Percentiles rank a stretch among this genome's conserved stretches.
phyloP scores from a whole-genome alignment of 2,329 filamentous ascomycete species.

The Xylariomycetidae sp. region DNA sequence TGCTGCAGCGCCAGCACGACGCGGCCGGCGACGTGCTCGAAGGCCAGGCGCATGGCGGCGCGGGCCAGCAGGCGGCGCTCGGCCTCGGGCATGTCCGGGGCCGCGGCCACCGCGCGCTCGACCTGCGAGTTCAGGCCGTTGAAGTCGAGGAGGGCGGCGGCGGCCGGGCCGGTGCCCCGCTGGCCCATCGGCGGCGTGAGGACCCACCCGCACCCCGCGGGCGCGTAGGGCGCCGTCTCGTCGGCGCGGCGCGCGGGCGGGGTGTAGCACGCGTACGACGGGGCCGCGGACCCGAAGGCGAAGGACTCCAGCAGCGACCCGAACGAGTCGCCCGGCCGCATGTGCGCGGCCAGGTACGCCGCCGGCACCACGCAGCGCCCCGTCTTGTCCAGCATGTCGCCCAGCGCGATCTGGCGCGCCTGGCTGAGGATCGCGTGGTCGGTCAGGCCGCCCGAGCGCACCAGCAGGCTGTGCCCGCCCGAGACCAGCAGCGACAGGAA shows the following conservation, averaged over 20 bases:
- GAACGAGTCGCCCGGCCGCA: slow-evolving; percentile 65
- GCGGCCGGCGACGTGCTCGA: slow-evolving; percentile 78
- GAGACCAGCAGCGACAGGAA: slow-evolving; percentile 87
- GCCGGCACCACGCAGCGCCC: slow-evolving; percentile 69
- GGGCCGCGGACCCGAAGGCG: slow-evolving; percentile 48
- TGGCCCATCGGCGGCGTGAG: slow-evolving; percentile 59
- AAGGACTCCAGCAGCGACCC: slow-evolving; percentile 73
- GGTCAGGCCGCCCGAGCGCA: slow-evolving; percentile 63
- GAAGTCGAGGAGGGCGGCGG: slow-evolving; percentile 65
- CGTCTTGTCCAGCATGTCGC: slow-evolving; percentile 83
- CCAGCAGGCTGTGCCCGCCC: slow-evolving; percentile 84
- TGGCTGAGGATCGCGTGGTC: slow-evolving; percentile 68
- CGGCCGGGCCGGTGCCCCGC: slow-evolving; percentile 33
- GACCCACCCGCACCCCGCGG: slow-evolving; percentile 48
- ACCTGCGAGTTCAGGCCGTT: slow-evolving; percentile 63
- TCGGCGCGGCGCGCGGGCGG: slow-evolving; percentile 52
- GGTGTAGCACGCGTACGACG: slow-evolving; percentile 41
- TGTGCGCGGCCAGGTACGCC: slow-evolving; percentile 38
- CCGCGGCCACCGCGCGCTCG: slow-evolving; percentile 41
- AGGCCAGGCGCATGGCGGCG: slow-evolving; percentile 71
- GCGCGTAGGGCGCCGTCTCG: slow-evolving; percentile 43
- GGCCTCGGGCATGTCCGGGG: slow-evolving; percentile 35
- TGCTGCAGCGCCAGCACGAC: slow-evolving; percentile 59
- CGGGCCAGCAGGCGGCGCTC: slow-evolving; percentile 66
- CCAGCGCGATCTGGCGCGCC: slow-evolving; percentile 77